A percentile compares a stretch with the other conserved stretches of the same genome.
phyloP scores from a whole-genome alignment of 805 yeast genomes.

The Candida broadrunensis region DNA sequence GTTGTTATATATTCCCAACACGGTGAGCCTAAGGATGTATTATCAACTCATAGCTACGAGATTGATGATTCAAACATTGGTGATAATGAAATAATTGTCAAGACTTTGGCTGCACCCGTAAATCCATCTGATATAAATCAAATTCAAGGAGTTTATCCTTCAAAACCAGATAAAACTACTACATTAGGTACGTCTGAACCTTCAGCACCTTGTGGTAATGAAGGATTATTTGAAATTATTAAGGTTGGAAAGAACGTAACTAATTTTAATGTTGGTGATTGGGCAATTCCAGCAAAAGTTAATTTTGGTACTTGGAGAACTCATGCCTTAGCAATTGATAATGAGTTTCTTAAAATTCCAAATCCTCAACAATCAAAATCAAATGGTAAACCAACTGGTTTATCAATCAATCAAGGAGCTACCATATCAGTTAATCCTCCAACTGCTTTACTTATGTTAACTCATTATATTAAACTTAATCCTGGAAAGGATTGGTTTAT shows the following conservation, averaged over 20 bases:
- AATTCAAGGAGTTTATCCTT: conserved; percentile 45
- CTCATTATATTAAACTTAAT: conserved; percentile 57
- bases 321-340: conserved; percentile 51
- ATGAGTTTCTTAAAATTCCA: conserved; percentile 57
- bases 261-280: conserved; percentile 65
- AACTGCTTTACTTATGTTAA: conserved; percentile 87
- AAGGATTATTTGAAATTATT: conserved; percentile 84
- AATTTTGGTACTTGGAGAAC: conserved; percentile 92
- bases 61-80: conserved; percentile 45
- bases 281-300: conserved; percentile 77
- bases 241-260: conserved; percentile 58
- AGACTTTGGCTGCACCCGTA: conserved; percentile 39
- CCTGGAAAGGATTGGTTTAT: conserved; percentile 83
- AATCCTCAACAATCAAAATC: conserved; percentile 46
- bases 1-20: conserved; percentile 67
- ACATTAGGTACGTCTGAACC: conserved; percentile 57
- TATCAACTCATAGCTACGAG: conserved; percentile 50
- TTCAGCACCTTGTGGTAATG: conserved; percentile 88
- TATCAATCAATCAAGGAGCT: conserved; percentile 63
- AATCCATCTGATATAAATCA: conserved; percentile 47
- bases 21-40: conserved; percentile 62
- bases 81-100: conserved; percentile 30
- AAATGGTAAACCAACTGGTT: conserved; percentile 27
- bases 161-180: conserved; percentile 46
- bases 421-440: conserved; percentile 90